phyloP scores from a whole-genome alignment of 2,329 filamentous ascomycete species.

The Trichoderma aggressivum region DNA sequence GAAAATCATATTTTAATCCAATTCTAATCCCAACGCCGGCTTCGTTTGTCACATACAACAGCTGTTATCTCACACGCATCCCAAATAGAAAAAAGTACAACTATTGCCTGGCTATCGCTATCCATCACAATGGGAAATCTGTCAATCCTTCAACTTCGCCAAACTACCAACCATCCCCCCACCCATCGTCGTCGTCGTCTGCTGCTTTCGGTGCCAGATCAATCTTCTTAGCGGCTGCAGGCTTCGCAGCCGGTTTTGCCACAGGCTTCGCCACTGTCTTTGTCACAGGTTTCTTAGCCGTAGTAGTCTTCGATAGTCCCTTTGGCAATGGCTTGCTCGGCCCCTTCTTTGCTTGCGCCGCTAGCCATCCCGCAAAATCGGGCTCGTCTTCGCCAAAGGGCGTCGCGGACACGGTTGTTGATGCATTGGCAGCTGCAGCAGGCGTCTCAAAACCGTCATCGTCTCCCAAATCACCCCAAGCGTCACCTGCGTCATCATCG shows the following conservation, averaged over 20 bases:
- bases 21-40: slow-evolving; percentile 16
- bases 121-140: background rate
- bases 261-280: slow-evolving; percentile 40
- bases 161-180: slow-evolving; percentile 62
- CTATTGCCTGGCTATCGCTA: background rate
- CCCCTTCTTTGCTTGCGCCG: slow-evolving; percentile 74
- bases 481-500: slow-evolving; percentile 63
- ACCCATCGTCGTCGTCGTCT: slow-evolving; percentile 60
- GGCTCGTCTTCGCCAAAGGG: slow-evolving; percentile 85
- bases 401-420: slow-evolving; percentile 36
- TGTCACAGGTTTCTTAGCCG: slow-evolving; percentile 40
- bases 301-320: slow-evolving; percentile 64
- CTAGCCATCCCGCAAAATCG: slow-evolving; percentile 93
- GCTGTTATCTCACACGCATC: background rate
- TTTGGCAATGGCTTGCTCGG: slow-evolving; percentile 70
- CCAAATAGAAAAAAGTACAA: background rate
- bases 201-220: slow-evolving; percentile 62
- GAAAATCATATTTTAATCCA: background rate
- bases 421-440: slow-evolving; percentile 33
- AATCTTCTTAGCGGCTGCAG: slow-evolving; percentile 60
- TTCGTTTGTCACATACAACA: background rate
- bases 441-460: slow-evolving; percentile 40
- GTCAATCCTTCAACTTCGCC: background rate
- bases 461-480: slow-evolving; percentile 63
- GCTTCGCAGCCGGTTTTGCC: slow-evolving; percentile 39